phyloP scores from a whole-genome alignment of 2,329 filamentous ascomycete species.

The Paecilomyces variotii region DNA sequence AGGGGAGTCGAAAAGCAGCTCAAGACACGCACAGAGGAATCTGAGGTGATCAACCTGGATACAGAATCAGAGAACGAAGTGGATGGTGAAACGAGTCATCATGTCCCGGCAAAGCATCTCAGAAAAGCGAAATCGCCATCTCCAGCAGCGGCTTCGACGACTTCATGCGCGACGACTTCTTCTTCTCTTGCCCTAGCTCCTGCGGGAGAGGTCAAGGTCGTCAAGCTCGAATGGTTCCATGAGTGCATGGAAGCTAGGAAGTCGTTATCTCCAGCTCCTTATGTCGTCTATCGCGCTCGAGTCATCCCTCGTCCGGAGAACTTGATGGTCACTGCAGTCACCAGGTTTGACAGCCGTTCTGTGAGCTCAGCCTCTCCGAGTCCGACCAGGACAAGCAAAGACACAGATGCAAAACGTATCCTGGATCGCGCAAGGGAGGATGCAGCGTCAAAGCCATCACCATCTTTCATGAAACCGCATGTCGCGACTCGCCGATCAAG shows the following conservation, averaged over 20 bases:
- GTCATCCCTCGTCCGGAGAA: conserved; percentile 30
- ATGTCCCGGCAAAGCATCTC: conserved; percentile 6
- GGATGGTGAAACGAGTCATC: conserved; percentile 10
- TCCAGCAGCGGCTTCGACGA: neutral
- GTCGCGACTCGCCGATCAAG: conserved; percentile 15
- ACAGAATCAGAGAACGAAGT: conserved; percentile 24
- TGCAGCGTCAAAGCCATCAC: conserved; percentile 16
- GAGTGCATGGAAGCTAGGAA: conserved; percentile 37
- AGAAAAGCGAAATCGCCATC: neutral
- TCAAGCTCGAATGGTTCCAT: conserved; percentile 48
- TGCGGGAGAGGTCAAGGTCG: conserved; percentile 37
- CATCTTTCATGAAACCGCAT: conserved; percentile 1
- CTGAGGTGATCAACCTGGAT: conserved; percentile 20
- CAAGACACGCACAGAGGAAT: neutral
- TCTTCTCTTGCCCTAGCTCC: conserved; percentile 1
- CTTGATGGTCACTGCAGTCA: neutral
- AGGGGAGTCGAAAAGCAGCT: neutral
- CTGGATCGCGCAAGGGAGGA: conserved; percentile 49
- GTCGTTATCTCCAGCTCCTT: conserved; percentile 41
- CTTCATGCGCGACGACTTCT: neutral
- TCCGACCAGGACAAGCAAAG: neutral
- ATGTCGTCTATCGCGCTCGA: conserved; percentile 45
- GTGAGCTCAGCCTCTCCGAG: neutral
- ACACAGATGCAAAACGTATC: conserved; percentile 26
- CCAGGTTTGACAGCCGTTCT: neutral